Base-by-base conservation (phyloP, 2,329 filamentous ascomycete species). In the Cordyceps fumosorosea region DNA sequence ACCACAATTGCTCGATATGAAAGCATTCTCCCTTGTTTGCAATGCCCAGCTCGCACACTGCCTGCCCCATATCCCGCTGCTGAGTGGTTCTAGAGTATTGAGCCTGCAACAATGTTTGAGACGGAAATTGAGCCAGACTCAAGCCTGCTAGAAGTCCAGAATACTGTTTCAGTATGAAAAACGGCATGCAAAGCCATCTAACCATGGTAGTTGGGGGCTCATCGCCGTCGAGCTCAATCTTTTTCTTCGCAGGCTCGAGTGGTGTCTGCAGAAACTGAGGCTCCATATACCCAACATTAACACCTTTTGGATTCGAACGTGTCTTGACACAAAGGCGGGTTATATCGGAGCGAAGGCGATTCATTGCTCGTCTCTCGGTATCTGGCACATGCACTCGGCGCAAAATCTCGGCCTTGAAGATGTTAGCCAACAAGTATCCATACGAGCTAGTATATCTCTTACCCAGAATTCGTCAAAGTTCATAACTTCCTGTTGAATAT, bases 1-100 rank as follows among this genome's bases (percentile, higher is more conserved):
- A 78, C 80, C 80, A 82, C 11, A 80, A 61, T 65, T 82, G 80
- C 1, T 76, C 70, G 51, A 81, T 75, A 61, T 82, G 79, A 60
- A 80, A 81, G 58, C 78, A 81, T 20, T 75, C 67, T 1, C 71
- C 73, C 11, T 69, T 64, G 0, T 71, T 71, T 3, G 70, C 72
- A 47, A 71, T 70, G 1, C 71, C 71, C 16, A 75, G 67, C 59
- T 75, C 73, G 57, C 78, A 76, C 10, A 81, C 75, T 3, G 76
- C 79, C 65, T 81, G 80, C 29, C 74, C 68, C 76, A 80, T 75
- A 45, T 81, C 79, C 57, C 79, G 70, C 37, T 75, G 69, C 29
- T 71, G 68, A 3, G 69, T 68, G 6, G 71, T 74, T 4, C 75
- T 69, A 1, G 78, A 77, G 63, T 76, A 79, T 8, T 77, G 74